Evolutionary conservation across 2,329 filamentous ascomycete genomes (phyloP), one percentile per base, ranked within the genome.

Genomic region (Ascochyta lentis): DNA sequence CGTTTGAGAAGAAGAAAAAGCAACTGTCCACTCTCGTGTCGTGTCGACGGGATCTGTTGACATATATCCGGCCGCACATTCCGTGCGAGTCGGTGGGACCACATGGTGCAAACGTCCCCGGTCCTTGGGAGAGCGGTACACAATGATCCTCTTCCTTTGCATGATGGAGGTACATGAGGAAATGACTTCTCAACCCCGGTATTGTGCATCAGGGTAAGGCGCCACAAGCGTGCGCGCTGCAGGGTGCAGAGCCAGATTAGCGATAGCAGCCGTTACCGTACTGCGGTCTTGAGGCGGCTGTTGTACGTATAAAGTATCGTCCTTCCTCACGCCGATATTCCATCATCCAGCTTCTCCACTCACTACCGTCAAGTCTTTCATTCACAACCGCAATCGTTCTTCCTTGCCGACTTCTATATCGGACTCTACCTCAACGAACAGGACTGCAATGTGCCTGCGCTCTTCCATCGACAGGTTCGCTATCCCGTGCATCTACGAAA

Each of bases 401-500:
- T 56, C 22, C 13, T 7, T 23, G 24, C 35, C 42, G 33, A 26
- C n/a, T 19, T 29, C 16, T 10, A 42, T 23, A 42, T 34, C 34
- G 15, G 19, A 26, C n/a, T 39, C 29, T 33, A 8, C 22, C 29
- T 22, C 35, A 2, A 49, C 29, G 1, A 45, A 31, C 31, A 31
- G 43, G 31, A 51, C 37, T 49, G 52, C 43, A 26, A 72, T 73
- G 70, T 73, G 70, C 56, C 64, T 66, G 29, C 63, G 66, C 34
- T 55, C 49, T 46, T 61, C 65, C 49, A 60, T 68, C 47, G 63
- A 69, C 52, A 68, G 60, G 38, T 54, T 68, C 41, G 54, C 66
- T 24, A 56, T 70, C 45, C 65, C 63, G 39, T 70, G 52, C 47
- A 71, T 73, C 58, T 62, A 69, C 48, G 65, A 70, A 24, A 58